These are phyloP conservation scores for Eucalyptus fibrosa DNA, from an alignment of 345 rosid species.

Conservation along the genomic window DNA sequence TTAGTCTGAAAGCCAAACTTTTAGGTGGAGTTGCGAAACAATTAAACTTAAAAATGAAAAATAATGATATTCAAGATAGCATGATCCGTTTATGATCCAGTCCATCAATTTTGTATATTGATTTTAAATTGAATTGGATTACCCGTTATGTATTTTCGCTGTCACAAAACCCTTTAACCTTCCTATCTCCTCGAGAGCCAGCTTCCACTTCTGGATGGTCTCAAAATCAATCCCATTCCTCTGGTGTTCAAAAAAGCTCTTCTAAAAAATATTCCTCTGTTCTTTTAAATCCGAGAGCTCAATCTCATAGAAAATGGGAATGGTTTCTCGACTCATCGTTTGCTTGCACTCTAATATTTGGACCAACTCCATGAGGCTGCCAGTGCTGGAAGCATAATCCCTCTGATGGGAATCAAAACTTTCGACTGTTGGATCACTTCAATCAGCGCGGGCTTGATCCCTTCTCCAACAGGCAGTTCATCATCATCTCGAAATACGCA, in stretches of 20 bases:
- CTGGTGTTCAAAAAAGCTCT: neutral
- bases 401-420: neutral
- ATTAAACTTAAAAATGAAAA: neutral
- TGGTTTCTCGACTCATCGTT: no score
- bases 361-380: neutral
- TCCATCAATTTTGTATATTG: neutral
- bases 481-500: neutral
- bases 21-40: neutral
- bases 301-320: no score
- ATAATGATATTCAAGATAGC: neutral
- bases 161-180: neutral
- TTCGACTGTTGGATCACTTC: neutral
- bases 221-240: neutral
- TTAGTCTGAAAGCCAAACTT: neutral
- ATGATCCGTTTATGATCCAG: fast-evolving
- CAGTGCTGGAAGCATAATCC: neutral
- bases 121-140: neutral
- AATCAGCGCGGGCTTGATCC: neutral
- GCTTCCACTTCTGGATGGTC: neutral
- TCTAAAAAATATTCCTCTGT: neutral
- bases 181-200: neutral
- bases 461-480: neutral
- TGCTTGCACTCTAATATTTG: no score
- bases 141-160: neutral
- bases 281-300: neutral